Evolutionary conservation across 768 basidiomycete genomes (phyloP).

Genomic region (Phylloporus scabripes): DNA sequence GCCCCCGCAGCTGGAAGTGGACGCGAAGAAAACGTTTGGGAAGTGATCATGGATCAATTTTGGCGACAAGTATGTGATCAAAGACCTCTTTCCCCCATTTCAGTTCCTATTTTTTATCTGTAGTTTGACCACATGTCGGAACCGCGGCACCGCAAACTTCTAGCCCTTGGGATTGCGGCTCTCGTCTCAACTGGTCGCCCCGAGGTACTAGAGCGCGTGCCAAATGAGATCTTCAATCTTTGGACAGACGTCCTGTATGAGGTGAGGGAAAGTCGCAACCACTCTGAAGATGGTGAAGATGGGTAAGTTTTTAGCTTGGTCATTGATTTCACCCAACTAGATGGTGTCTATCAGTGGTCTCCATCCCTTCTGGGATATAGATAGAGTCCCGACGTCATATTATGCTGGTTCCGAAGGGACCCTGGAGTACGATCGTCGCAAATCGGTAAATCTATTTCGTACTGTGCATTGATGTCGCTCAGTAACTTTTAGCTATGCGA

Average conservation of each 20-base stretch:
- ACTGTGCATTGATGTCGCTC: conserved; percentile 3
- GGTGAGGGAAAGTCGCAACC: conserved; percentile 61
- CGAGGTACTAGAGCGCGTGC: conserved; percentile 66
- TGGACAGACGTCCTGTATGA: conserved; percentile 90
- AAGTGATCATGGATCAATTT: conserved; percentile 72
- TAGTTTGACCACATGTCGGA: conserved; percentile 93
- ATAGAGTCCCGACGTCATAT: conserved; percentile 51
- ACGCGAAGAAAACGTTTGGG: conserved; percentile 54
- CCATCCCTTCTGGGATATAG: conserved; percentile 64
- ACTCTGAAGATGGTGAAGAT: conserved; percentile 33
- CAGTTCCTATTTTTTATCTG: neutral
- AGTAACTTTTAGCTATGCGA: conserved; percentile 52
- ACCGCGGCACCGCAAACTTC: conserved; percentile 75
- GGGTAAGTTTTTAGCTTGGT: conserved; percentile 20
- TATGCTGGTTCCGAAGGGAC: conserved; percentile 65
- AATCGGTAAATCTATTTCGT: conserved; percentile 44
- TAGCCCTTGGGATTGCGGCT: conserved; percentile 75
- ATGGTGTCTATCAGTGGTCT: conserved; percentile 29
- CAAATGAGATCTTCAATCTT: conserved; percentile 73
- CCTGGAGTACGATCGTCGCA: conserved; percentile 70
- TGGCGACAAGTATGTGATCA: conserved; percentile 61
- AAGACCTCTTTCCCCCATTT: neutral
- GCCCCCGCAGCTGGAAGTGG: conserved; percentile 45
- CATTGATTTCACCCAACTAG: neutral
- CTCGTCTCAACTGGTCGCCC: conserved; percentile 70